Conservation (phyloP, 2,329 filamentous ascomycete genomes). For the Botrytis galanthina region DNA sequence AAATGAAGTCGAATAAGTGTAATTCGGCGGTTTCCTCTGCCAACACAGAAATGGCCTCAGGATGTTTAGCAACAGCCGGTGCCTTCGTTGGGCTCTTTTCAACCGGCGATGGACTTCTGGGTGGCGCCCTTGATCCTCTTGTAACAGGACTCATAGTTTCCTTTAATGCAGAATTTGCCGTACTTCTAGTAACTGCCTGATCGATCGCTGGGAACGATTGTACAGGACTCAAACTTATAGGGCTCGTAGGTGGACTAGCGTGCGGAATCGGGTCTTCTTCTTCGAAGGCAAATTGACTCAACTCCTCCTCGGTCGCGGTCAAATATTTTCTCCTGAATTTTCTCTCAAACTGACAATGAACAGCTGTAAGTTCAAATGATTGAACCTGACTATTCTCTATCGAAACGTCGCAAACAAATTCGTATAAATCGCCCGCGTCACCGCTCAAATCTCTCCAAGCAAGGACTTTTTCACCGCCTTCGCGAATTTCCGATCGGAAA, state of each 20-base stretch:
- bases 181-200: slow-evolving; percentile 28
- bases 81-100: slow-evolving; percentile 53
- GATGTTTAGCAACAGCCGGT: slow-evolving; percentile 58
- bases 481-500: slow-evolving; percentile 79
- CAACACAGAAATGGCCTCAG: slow-evolving; percentile 70
- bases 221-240: slow-evolving; percentile 42
- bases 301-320: slow-evolving; percentile 76
- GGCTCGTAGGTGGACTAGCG: slow-evolving; percentile 58
- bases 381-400: slow-evolving; percentile 68
- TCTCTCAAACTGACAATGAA: slow-evolving; percentile 96
- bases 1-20: slow-evolving; percentile 88
- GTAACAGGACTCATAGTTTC: slow-evolving; percentile 34
- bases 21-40: slow-evolving; percentile 77
- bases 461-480: slow-evolving; percentile 78
- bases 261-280: slow-evolving; percentile 62
- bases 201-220: slow-evolving; percentile 28
- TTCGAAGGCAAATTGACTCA: slow-evolving; percentile 78
- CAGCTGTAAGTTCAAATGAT: slow-evolving; percentile 77
- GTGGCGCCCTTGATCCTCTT: slow-evolving; percentile 24
- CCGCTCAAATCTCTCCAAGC: slow-evolving; percentile 95
- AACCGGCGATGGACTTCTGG: slow-evolving; percentile 30
- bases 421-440: slow-evolving; percentile 91
- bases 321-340: slow-evolving; percentile 82
- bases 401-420: slow-evolving; percentile 87
- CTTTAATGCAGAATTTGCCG: slow-evolving; percentile 49